Percentiles rank a stretch among this genome's conserved stretches.
These are phyloP conservation scores for Penicillium glabrum DNA, from an alignment of 2,329 filamentous ascomycete genomes.

Conservation along the genomic window DNA sequence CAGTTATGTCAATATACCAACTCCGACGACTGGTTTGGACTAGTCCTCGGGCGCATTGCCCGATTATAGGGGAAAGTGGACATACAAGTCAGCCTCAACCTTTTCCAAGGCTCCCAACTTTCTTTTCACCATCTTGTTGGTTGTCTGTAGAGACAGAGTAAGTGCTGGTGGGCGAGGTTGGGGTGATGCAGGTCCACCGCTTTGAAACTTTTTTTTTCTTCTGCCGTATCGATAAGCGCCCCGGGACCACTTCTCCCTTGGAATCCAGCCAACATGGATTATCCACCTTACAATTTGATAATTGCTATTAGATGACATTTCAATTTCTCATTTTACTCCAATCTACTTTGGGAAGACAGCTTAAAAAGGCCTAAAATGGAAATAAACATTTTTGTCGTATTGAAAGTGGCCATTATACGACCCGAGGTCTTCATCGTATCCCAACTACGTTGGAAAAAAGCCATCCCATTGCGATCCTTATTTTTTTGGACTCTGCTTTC, in stretches of 20 bases:
- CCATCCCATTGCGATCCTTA: slow-evolving; percentile 36
- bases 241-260: background rate
- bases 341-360: background rate
- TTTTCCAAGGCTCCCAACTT: slow-evolving; percentile 93
- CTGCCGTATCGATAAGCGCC: slow-evolving; percentile 36
- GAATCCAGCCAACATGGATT: background rate
- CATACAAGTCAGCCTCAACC: slow-evolving; percentile 82
- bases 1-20: slow-evolving; percentile 23
- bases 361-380: background rate
- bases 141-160: background rate
- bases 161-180: slow-evolving; percentile 60
- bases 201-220: slow-evolving; percentile 31
- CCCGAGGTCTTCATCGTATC: slow-evolving; percentile 41
- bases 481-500: slow-evolving; percentile 39
- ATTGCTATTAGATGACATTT: background rate
- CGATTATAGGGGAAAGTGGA: background rate
- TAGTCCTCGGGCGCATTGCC: slow-evolving; percentile 4
- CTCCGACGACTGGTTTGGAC: background rate
- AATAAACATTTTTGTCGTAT: slow-evolving; percentile 21
- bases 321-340: background rate
- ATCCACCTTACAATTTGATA: background rate
- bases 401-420: slow-evolving; percentile 24
- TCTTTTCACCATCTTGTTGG: slow-evolving; percentile 69
- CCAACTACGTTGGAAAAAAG: slow-evolving; percentile 43
- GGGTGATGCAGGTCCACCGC: slow-evolving; percentile 61